Evolutionary conservation across 176 grass and related monocot species (phyloP).

Genomic region (Cocos nucifera): DNA sequence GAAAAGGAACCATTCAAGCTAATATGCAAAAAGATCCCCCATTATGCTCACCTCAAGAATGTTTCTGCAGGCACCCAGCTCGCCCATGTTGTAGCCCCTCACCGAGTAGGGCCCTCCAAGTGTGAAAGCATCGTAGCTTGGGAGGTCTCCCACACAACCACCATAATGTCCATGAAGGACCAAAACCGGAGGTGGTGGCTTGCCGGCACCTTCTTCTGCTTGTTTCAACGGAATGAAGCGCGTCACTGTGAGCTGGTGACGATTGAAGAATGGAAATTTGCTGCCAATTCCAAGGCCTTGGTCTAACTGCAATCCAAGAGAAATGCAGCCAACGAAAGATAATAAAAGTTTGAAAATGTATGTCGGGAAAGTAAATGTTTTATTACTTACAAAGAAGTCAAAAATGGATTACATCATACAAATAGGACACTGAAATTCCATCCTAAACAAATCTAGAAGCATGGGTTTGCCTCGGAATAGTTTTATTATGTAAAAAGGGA

Average conservation of each 20-base stretch:
- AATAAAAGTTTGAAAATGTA: not conserved
- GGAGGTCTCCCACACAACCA: slow-evolving; percentile 85
- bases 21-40: not conserved
- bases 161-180: slow-evolving; percentile 93
- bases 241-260: slow-evolving; percentile 75
- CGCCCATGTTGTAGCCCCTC: slow-evolving; percentile 79
- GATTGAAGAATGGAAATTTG: slow-evolving; percentile 90
- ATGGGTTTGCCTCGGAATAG: too few relatives aligned
- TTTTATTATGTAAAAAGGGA: too few relatives aligned
- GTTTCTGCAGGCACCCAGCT: slow-evolving; percentile 87
- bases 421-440: too few relatives aligned
- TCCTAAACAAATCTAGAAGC: too few relatives aligned
- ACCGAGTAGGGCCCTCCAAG: slow-evolving; percentile 94
- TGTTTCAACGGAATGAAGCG: slow-evolving; percentile 88
- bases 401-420: too few relatives aligned
- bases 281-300: slow-evolving; percentile 95
- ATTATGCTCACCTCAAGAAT: slow-evolving; percentile 72
- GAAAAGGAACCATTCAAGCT: too few relatives aligned
- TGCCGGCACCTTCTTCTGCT: slow-evolving; percentile 63
- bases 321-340: not conserved
- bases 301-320: slow-evolving; percentile 56
- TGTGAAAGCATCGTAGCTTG: slow-evolving; percentile 89
- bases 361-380: too few relatives aligned
- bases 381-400: too few relatives aligned
- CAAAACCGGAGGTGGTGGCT: slow-evolving; percentile 67